These are phyloP conservation scores for Oidiodendron maius DNA, from an alignment of 495 filamentous ascomycete genomes.

Conservation along the genomic window DNA sequence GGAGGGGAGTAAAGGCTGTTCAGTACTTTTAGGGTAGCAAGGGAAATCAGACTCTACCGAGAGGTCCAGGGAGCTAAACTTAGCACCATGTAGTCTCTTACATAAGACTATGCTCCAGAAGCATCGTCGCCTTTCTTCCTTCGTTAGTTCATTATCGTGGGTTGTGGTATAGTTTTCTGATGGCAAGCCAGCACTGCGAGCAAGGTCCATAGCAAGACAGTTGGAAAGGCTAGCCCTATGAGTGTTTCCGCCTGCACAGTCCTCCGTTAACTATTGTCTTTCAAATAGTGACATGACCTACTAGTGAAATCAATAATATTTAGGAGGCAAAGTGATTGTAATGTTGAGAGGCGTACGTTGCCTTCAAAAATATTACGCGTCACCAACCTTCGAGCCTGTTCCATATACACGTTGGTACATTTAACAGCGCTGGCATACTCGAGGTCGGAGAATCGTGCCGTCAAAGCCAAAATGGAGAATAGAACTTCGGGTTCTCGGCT, in stretches of 20 bases:
- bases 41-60: conserved; percentile 31
- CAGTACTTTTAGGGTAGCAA: conserved; percentile 21
- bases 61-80: conserved; percentile 34
- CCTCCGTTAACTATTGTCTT: neutral
- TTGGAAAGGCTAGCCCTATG: conserved; percentile 41
- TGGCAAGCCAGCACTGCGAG: conserved; percentile 36
- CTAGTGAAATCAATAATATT: conserved; percentile 43
- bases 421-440: neutral
- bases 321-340: conserved; percentile 40
- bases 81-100: conserved; percentile 38
- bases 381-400: conserved; percentile 35
- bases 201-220: conserved; percentile 41
- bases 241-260: conserved; percentile 36
- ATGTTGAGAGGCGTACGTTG: conserved; percentile 39
- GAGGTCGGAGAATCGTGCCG: neutral
- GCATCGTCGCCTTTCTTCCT: conserved; percentile 40
- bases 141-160: conserved; percentile 16
- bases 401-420: conserved; percentile 26
- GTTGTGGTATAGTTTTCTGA: conserved; percentile 24
- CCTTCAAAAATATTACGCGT: conserved; percentile 39
- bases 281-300: conserved; percentile 13
- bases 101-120: conserved; percentile 45
- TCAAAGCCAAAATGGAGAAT: neutral
- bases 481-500: neutral
- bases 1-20: conserved; percentile 24